Conservation (phyloP, 2,329 filamentous ascomycete genomes). For the Seiridium unicorne region DNA sequence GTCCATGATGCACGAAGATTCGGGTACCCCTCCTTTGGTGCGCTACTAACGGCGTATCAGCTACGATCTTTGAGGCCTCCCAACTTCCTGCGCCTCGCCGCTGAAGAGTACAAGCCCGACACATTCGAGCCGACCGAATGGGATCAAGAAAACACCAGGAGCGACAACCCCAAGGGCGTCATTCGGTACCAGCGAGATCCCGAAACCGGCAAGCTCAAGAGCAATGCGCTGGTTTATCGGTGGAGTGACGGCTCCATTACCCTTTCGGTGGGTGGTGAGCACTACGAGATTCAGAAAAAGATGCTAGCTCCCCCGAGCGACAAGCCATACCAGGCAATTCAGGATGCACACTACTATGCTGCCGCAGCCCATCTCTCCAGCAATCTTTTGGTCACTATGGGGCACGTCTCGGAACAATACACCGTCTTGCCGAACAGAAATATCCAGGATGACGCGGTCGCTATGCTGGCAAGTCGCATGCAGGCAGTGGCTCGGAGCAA, state of each 20-base stretch:
- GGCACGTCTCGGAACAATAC: constrained; percentile 73
- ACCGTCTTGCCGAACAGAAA: constrained; percentile 66
- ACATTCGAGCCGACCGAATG: constrained; percentile 61
- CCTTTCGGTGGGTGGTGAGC: constrained; percentile 70
- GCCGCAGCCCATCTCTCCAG: constrained; percentile 68
- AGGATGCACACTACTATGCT: constrained; percentile 75
- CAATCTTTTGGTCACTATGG: constrained; percentile 68
- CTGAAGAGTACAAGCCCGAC: constrained; percentile 63
- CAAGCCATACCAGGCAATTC: constrained; percentile 62
- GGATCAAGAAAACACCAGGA: constrained; percentile 50
- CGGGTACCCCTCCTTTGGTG: not conserved
- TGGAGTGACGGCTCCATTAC: constrained; percentile 82
- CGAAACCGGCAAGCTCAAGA: constrained; percentile 65
- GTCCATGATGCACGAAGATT: constrained; percentile 18
- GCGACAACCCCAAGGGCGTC: constrained; percentile 61
- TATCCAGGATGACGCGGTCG: constrained; percentile 69
- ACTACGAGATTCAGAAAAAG: constrained; percentile 74
- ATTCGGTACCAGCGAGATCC: constrained; percentile 69
- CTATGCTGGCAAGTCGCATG: constrained; percentile 65
- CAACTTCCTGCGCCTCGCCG: constrained; percentile 68
- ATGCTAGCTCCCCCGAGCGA: constrained; percentile 60
- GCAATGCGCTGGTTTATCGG: constrained; percentile 71
- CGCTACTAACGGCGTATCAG: constrained; percentile 36
- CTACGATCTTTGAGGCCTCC: constrained; percentile 71
- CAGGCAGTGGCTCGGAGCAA: constrained; percentile 60